Base-by-base conservation (phyloP, 768 basidiomycete genomes). In the Rhodocollybia butyracea region DNA sequence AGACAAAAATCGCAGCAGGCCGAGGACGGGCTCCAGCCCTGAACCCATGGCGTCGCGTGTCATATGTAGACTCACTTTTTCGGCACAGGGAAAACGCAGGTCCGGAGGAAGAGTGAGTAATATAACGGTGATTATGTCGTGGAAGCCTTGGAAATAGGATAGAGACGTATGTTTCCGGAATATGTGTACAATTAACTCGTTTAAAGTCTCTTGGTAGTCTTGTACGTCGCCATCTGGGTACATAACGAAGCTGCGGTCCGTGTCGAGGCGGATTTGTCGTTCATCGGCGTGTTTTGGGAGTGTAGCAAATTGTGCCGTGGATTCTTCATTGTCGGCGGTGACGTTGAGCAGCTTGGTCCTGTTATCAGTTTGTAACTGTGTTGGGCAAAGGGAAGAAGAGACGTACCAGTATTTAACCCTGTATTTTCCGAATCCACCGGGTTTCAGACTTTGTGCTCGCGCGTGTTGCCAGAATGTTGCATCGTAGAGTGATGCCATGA, bases 81-180 rank as follows among this genome's bases (percentile, higher is more conserved):
- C 90, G 6, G 77, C 76, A 46, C 81, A 85, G 3, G 70, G 67
- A 0, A 86, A 66, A 41, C 81, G 86, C 22, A 83, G 61, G 41
- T 84, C 80, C 24, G 67, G 68, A 2, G 88, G 88, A 5, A 93
- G 72, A 0, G 89, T 91, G 30, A 94, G 76, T 61, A 84, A 85
- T 3, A 97, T 57, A 12, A 97, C 92, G 0, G 91, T 89, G 21
- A 92, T 77, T 40, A 98, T 92, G 64, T 97, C 94, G 64, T 97
- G 94, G 69, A 90, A 96, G 42, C 94, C 94, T 73, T 94, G 91
- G 61, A 95, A 96, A 69, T 97, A 98, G 64, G 80, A 82, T 48
- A 96, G 71, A 34, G 76, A 80, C 12, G 86, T 86, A 52, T 86
- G 79, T 64, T 78, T 83, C 6, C 91, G 80, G 64, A 97, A 88